Percentiles rank a stretch among this genome's conserved stretches.
Evolutionary conservation across 139 green algal genomes (phyloP).

Genomic region (Chlorella vulgaris): DNA sequence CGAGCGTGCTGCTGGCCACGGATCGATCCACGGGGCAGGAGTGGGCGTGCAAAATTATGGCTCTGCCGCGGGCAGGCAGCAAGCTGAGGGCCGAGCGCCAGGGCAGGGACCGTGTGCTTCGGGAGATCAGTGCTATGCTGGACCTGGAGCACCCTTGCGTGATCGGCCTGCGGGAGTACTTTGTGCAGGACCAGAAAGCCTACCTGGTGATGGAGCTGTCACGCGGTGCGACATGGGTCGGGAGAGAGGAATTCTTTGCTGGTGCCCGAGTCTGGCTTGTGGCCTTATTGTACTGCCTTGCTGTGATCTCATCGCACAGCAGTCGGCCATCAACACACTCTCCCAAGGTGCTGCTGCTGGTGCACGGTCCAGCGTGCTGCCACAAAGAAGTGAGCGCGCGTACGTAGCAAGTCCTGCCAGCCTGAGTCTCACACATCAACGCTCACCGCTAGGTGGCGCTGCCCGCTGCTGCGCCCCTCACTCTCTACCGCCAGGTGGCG

Average conservation of each 20-base stretch:
- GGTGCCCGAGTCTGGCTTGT: neutral
- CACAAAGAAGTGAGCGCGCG: too few relatives aligned
- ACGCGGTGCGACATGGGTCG: neutral
- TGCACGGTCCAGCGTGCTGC: too few relatives aligned
- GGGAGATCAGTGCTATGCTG: neutral
- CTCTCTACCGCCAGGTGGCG: neutral
- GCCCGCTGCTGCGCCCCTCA: neutral
- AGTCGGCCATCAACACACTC: too few relatives aligned
- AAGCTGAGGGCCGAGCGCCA: neutral
- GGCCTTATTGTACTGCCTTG: neutral
- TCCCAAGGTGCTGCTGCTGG: too few relatives aligned
- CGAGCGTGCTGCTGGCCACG: neutral
- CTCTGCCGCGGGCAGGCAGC: neutral
- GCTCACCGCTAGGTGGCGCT: neutral
- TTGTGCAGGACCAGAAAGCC: neutral
- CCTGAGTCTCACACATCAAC: too few relatives aligned
- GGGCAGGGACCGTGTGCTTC: neutral
- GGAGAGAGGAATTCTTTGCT: too few relatives aligned
- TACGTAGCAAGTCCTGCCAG: too few relatives aligned
- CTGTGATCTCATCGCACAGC: too few relatives aligned
- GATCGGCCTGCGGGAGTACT: neutral
- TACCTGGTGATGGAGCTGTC: neutral
- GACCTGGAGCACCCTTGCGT: neutral
- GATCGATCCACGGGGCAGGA: neutral
- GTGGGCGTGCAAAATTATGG: neutral